Evolutionary conservation across 192 early-diverging fungal genomes (phyloP).

Genomic region (Mortierella claussenii): DNA sequence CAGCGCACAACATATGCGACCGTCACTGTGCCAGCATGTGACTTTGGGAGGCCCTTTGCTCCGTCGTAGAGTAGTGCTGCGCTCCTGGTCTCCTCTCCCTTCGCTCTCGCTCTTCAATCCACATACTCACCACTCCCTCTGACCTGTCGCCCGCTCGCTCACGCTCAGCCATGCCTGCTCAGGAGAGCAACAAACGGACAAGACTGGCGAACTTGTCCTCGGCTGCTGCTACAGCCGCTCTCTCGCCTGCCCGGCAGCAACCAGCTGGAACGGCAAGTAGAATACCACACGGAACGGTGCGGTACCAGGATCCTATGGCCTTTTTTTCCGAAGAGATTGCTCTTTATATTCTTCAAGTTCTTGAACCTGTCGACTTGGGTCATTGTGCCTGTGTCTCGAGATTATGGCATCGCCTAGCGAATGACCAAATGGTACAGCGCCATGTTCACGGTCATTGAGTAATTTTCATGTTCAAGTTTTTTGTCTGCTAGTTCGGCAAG

Average conservation of each 20-base stretch:
- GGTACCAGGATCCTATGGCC: slow-evolving; percentile 23
- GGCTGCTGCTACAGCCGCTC: background rate
- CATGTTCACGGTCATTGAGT: too few species aligned
- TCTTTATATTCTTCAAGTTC: slow-evolving; percentile 28
- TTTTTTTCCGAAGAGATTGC: slow-evolving; percentile 50
- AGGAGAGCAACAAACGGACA: background rate
- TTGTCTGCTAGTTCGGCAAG: too few species aligned
- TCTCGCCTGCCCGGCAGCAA: background rate
- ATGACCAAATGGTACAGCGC: slow-evolving; percentile 54
- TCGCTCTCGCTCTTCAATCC: background rate
- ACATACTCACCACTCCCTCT: background rate
- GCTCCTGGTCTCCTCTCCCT: background rate
- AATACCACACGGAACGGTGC: background rate
- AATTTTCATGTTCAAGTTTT: too few species aligned
- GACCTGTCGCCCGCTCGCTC: background rate
- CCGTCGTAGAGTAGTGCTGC: too few species aligned
- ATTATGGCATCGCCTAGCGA: slow-evolving; percentile 46
- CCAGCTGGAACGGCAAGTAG: too few species aligned
- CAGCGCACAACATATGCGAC: background rate
- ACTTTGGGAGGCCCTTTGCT: too few species aligned
- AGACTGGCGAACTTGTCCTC: background rate
- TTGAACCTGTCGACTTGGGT: slow-evolving; percentile 24
- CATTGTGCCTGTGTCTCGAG: slow-evolving; percentile 40
- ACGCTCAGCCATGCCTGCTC: background rate
- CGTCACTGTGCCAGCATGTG: background rate